Percentiles rank a stretch among this genome's conserved stretches.
Evolutionary conservation across 345 rosid species (phyloP).

Genomic region (Punica granatum): DNA sequence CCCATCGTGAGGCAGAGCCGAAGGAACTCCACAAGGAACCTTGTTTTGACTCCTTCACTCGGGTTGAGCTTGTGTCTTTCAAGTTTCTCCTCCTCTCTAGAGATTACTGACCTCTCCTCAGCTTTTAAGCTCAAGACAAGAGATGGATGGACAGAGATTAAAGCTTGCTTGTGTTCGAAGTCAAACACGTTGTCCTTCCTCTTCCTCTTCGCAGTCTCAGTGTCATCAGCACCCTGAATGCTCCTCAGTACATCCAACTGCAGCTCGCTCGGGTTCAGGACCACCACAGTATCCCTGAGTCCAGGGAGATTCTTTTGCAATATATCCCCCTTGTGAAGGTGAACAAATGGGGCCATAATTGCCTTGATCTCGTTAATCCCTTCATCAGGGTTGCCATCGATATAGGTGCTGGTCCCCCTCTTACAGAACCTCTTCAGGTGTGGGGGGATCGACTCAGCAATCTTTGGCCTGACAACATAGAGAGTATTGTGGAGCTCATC

Average conservation of each 20-base stretch:
- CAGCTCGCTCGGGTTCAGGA: slow-evolving; percentile 31
- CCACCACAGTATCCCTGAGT: slow-evolving; percentile 44
- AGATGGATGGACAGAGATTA: slow-evolving; percentile 61
- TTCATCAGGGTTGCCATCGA: not conserved
- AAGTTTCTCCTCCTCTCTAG: slow-evolving; percentile 13
- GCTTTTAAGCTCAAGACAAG: slow-evolving; percentile 11
- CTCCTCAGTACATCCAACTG: slow-evolving; percentile 38
- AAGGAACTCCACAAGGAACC: slow-evolving; percentile 47
- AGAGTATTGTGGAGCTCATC: slow-evolving; percentile 57
- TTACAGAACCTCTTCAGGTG: slow-evolving; percentile 2
- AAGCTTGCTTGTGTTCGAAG: slow-evolving; percentile 28
- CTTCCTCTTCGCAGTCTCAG: not conserved
- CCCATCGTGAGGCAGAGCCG: slow-evolving; percentile 26
- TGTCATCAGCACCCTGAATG: slow-evolving; percentile 4
- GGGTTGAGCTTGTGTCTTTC: slow-evolving; percentile 20
- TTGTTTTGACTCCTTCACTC: slow-evolving; percentile 49
- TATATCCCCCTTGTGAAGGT: slow-evolving; percentile 55
- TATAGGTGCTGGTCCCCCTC: slow-evolving; percentile 26
- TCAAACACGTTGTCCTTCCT: slow-evolving; percentile 6
- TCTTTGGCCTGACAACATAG: slow-evolving; percentile 43
- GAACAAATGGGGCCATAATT: slow-evolving; percentile 56
- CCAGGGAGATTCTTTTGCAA: slow-evolving; percentile 60
- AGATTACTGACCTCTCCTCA: not conserved
- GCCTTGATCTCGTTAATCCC: slow-evolving; percentile 20
- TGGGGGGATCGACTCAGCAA: slow-evolving; percentile 15